phyloP scores from a whole-genome alignment of 768 basidiomycete species.

The Solioccasus polychromus region DNA sequence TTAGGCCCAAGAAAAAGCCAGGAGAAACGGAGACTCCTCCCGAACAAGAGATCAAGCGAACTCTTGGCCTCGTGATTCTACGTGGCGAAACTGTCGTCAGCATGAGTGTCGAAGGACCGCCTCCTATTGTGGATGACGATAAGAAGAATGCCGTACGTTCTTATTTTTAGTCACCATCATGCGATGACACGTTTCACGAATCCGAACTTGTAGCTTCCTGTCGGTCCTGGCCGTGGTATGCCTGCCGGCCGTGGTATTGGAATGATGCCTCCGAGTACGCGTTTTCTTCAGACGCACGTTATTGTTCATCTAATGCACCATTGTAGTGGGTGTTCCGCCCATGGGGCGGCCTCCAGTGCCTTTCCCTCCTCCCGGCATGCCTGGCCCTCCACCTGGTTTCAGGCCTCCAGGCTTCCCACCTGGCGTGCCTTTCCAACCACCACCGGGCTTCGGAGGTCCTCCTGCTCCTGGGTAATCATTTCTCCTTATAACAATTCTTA shows the following conservation, averaged over 20 bases:
- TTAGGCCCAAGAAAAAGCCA: constrained; percentile 88
- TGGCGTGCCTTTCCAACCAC: constrained; percentile 76
- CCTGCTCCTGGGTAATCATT: constrained; percentile 79
- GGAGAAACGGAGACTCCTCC: constrained; percentile 70
- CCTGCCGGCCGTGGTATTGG: constrained; percentile 97
- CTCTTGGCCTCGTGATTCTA: constrained; percentile 94
- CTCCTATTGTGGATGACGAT: constrained; percentile 87
- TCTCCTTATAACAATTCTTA: not conserved
- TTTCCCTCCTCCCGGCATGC: constrained; percentile 71
- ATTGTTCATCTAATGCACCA: constrained; percentile 10
- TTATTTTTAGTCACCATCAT: constrained; percentile 4
- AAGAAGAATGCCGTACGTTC: constrained; percentile 72
- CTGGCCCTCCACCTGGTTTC: constrained; percentile 83
- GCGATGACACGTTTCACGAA: constrained; percentile 16
- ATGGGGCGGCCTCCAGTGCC: constrained; percentile 68
- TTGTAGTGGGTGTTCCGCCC: constrained; percentile 55
- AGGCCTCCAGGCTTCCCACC: constrained; percentile 81
- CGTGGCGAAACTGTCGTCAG: constrained; percentile 97
- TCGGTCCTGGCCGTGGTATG: constrained; percentile 91
- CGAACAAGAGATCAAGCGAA: constrained; percentile 93
- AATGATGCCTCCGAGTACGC: constrained; percentile 84
- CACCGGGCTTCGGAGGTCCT: constrained; percentile 76
- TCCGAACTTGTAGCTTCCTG: constrained; percentile 55
- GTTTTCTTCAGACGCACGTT: constrained; percentile 14
- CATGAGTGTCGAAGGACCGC: constrained; percentile 92